phyloP scores from a whole-genome alignment of 2,329 filamentous ascomycete genomes.

The Aureobasidium pullulans region DNA sequence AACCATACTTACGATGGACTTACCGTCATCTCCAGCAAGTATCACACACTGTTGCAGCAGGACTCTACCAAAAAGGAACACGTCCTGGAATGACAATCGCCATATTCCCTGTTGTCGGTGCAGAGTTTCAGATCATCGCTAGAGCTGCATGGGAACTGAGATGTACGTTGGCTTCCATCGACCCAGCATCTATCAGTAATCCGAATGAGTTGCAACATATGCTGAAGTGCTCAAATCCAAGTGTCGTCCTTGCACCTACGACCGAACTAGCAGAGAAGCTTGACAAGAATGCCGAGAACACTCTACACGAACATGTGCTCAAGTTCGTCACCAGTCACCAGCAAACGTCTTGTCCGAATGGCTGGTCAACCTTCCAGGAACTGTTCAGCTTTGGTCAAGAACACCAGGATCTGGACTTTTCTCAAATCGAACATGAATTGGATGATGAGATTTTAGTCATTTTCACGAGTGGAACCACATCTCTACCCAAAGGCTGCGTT shows the following conservation, averaged over 20 bases:
- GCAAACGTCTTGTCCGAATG: background rate
- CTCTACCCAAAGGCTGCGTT: constrained; percentile 40
- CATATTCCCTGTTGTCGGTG: background rate
- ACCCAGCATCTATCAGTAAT: background rate
- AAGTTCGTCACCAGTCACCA: background rate
- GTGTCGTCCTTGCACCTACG: background rate
- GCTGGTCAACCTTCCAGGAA: background rate
- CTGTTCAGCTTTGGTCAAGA: background rate
- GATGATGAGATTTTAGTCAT: constrained; percentile 28
- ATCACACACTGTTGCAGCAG: background rate
- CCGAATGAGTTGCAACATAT: background rate
- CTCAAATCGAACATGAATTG: background rate
- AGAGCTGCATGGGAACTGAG: background rate
- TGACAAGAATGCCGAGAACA: background rate
- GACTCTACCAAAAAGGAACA: background rate
- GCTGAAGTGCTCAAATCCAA: background rate
- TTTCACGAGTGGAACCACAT: constrained; percentile 46
- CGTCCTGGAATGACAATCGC: background rate
- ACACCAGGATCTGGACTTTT: background rate
- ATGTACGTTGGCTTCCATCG: background rate
- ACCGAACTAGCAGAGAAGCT: background rate
- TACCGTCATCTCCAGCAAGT: background rate
- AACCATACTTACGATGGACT: background rate
- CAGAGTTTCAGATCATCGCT: background rate
- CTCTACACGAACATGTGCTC: background rate